A percentile compares a stretch with the other conserved stretches of the same genome.
These are phyloP conservation scores for Coprinopsis marcescibilis DNA, from an alignment of 768 basidiomycete species.

Conservation along the genomic window DNA sequence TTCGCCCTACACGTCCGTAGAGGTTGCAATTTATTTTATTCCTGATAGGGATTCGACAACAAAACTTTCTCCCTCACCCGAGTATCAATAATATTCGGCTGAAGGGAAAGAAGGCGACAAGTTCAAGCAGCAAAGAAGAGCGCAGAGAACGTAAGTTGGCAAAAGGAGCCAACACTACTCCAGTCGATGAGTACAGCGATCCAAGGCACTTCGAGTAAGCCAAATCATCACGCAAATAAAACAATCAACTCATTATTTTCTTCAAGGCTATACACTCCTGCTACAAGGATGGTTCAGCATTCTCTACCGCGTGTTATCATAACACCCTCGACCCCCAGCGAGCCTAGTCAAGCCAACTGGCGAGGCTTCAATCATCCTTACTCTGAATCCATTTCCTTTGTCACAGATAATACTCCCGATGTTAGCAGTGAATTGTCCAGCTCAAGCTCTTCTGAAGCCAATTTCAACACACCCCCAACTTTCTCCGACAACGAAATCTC, in stretches of 20 bases:
- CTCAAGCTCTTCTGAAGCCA: not conserved
- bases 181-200: not conserved
- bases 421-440: not conserved
- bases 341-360: too few relatives aligned
- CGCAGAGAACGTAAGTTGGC: not conserved
- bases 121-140: not conserved
- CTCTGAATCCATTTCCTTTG: not conserved
- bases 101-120: not conserved
- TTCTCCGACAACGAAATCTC: not conserved
- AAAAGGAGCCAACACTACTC: not conserved
- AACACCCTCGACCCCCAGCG: constrained; percentile 1
- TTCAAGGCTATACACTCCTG: not conserved
- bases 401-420: not conserved
- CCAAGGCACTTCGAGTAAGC: too few relatives aligned
- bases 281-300: not conserved
- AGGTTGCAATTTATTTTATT: not conserved
- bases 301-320: constrained; percentile 1
- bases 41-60: not conserved
- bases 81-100: too few relatives aligned
- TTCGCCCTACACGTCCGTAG: not conserved
- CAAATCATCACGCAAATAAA: too few relatives aligned
- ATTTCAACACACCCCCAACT: not conserved
- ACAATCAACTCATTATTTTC: not conserved
- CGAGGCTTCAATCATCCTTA: not conserved
- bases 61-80: not conserved